Percentiles rank a stretch among this genome's conserved stretches.
Conservation (phyloP, 108 stramenopile species). For the Cyclostephanos invisitatus region DNA sequence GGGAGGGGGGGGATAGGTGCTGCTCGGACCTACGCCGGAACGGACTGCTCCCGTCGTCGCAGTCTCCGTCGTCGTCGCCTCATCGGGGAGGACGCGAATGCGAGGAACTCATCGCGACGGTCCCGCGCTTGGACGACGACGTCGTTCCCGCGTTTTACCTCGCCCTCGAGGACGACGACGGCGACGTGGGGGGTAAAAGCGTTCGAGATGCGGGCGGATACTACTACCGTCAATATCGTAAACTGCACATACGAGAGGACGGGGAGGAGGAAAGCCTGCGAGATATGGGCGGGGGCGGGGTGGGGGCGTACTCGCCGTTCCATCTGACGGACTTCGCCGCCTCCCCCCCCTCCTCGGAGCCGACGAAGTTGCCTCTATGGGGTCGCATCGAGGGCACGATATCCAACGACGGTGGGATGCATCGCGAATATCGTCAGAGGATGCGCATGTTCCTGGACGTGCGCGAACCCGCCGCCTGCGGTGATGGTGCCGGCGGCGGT, state of each 20-base stretch:
- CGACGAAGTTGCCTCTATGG: constrained; percentile 1
- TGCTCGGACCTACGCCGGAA: constrained; percentile 17
- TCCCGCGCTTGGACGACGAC: constrained; percentile 14
- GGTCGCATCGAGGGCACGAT: constrained; percentile 22
- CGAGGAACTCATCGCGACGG: constrained; percentile 20
- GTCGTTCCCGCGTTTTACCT: constrained; percentile 26
- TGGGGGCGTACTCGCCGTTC: constrained; percentile 23
- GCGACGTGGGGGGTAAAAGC: not conserved
- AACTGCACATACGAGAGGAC: constrained; percentile 7
- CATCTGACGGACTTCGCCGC: constrained; percentile 25
- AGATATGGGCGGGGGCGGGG: constrained; percentile 9
- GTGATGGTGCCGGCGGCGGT: not conserved
- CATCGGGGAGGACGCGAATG: not conserved
- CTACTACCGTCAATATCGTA: constrained; percentile 15
- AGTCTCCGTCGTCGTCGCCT: not conserved
- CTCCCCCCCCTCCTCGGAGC: not conserved
- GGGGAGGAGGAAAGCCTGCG: constrained; percentile 19
- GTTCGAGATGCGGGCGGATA: no score
- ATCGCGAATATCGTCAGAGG: constrained; percentile 29
- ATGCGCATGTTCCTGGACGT: constrained; percentile 17
- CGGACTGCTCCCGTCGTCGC: constrained; percentile 8
- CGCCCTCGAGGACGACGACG: constrained; percentile 5
- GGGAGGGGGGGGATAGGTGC: constrained; percentile 17
- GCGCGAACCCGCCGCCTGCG: not conserved
- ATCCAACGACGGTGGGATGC: constrained; percentile 42